Conservation (phyloP, 768 basidiomycete genomes). For the Pluteus cervinus region DNA sequence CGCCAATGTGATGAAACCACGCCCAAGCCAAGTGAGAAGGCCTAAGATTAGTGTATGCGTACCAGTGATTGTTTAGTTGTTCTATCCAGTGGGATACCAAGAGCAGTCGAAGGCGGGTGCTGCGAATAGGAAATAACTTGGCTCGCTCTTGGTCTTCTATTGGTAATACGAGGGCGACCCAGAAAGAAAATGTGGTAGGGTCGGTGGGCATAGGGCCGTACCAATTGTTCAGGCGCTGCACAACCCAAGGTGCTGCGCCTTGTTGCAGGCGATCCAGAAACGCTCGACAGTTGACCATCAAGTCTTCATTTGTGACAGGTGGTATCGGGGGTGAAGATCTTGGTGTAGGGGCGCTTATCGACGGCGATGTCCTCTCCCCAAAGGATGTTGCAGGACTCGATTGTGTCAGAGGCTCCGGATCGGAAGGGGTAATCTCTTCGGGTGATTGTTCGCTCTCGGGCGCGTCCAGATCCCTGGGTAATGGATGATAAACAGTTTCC, state of each 20-base stretch:
- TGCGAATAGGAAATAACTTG: slow-evolving; percentile 78
- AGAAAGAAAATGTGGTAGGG: slow-evolving; percentile 72
- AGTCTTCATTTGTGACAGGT: slow-evolving; percentile 48
- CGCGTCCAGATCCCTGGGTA: slow-evolving; percentile 2
- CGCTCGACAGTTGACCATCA: slow-evolving; percentile 38
- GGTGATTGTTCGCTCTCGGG: slow-evolving; percentile 27
- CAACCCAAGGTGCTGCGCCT: slow-evolving; percentile 89
- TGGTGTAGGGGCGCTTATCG: too few species aligned
- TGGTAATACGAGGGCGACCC: slow-evolving; percentile 86
- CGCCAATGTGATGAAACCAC: slow-evolving; percentile 11
- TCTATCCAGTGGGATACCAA: slow-evolving; percentile 96
- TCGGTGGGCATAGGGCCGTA: slow-evolving; percentile 76
- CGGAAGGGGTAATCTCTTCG: slow-evolving; percentile 32
- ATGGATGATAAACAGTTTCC: too few species aligned
- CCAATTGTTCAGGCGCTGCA: slow-evolving; percentile 75
- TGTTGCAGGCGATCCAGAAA: slow-evolving; percentile 42
- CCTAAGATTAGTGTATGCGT: slow-evolving; percentile 19
- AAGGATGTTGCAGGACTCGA: too few species aligned
- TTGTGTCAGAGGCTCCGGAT: slow-evolving; percentile 23
- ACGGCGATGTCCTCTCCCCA: too few species aligned
- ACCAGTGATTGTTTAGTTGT: slow-evolving; percentile 48
- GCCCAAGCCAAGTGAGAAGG: slow-evolving; percentile 16
- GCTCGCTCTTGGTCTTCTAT: slow-evolving; percentile 90
- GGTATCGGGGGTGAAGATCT: too few species aligned
- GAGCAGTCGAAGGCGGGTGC: slow-evolving; percentile 68